phyloP scores from a whole-genome alignment of 495 filamentous ascomycete species.

The Aspergillus incahuasiensis region DNA sequence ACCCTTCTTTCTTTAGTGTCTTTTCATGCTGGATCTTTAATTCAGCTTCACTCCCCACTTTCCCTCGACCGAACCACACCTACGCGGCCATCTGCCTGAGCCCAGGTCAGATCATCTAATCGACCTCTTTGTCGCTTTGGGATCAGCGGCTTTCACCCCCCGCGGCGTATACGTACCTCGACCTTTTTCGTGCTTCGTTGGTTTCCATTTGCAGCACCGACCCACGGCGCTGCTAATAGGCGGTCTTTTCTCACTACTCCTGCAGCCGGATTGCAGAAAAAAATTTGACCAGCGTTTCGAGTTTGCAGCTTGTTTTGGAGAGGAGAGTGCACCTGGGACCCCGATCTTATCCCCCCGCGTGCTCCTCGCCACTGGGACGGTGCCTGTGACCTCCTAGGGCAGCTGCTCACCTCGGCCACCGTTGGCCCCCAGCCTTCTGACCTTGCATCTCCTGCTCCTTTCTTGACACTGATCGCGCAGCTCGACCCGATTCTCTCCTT shows the following conservation, averaged over 20 bases:
- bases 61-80: background rate
- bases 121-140: background rate
- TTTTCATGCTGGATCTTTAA: background rate
- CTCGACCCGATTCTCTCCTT: background rate
- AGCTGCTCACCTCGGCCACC: constrained; percentile 31
- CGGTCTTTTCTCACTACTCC: constrained; percentile 11
- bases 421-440: constrained; percentile 17
- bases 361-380: constrained; percentile 29
- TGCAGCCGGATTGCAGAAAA: constrained; percentile 14
- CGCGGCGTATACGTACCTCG: background rate
- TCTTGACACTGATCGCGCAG: constrained; percentile 10
- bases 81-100: background rate
- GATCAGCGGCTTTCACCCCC: background rate
- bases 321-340: background rate
- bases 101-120: background rate
- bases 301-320: constrained; percentile 6
- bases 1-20: background rate
- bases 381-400: constrained; percentile 37
- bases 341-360: constrained; percentile 21
- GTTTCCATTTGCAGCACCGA: background rate
- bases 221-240: constrained; percentile 3
- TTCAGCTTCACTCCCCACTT: constrained; percentile 11
- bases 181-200: background rate
- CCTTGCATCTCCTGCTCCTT: constrained; percentile 8
- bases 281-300: constrained; percentile 6